These are phyloP conservation scores for Thermomyces lanuginosus DNA, from an alignment of 2,329 filamentous ascomycete genomes.

Conservation along the genomic window DNA sequence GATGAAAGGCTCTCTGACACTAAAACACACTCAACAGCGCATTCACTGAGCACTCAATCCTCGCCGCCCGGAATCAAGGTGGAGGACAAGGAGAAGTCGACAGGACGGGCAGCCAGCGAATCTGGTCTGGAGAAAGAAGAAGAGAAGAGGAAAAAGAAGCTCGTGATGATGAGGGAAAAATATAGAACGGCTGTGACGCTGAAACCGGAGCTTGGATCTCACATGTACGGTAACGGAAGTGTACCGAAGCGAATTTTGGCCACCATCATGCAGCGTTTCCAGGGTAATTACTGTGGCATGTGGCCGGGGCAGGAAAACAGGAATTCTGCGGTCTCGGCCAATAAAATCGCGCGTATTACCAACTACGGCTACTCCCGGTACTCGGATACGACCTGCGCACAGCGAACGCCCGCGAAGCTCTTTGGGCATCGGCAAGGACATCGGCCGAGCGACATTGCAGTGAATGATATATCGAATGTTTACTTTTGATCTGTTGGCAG, in stretches of 20 bases:
- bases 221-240: conserved; percentile 15
- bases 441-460: neutral
- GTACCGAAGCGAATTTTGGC: conserved; percentile 6
- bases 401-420: neutral
- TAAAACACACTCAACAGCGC: conserved; percentile 20
- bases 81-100: too few relatives aligned
- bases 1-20: conserved; percentile 27
- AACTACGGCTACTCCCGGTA: neutral
- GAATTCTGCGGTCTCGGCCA: conserved; percentile 1
- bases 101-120: too few relatives aligned
- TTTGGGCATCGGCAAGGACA: neutral
- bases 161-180: conserved; percentile 24
- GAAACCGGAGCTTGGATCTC: conserved; percentile 24
- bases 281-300: conserved; percentile 4
- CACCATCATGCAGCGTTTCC: too few relatives aligned
- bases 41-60: conserved; percentile 24
- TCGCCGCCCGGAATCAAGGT: too few relatives aligned
- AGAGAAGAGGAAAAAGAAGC: conserved; percentile 23
- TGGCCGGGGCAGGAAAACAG: neutral
- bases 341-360: conserved; percentile 3
- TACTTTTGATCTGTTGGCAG: too few relatives aligned
- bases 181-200: conserved; percentile 11
- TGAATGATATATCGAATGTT: too few relatives aligned
- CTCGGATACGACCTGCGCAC: neutral
- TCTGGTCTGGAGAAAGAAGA: conserved; percentile 15